phyloP scores from a whole-genome alignment of 495 filamentous ascomycete genomes.

The Neurospora tetrasperma region DNA sequence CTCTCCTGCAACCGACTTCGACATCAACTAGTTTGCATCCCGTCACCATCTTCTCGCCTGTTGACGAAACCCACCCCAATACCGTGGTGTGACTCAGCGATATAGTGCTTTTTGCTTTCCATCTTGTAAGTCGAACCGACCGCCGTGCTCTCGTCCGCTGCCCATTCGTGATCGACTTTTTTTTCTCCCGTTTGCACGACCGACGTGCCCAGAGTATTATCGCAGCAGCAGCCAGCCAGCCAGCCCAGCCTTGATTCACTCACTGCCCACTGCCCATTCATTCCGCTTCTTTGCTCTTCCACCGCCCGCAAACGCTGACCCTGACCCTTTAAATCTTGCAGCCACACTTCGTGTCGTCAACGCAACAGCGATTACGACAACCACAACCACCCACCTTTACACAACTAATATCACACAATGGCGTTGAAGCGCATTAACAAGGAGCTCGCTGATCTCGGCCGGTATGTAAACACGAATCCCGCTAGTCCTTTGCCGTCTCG shows the following conservation, averaged over 20 bases:
- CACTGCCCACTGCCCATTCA: constrained; percentile 10
- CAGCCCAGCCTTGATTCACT: not conserved
- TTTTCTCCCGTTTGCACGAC: not conserved
- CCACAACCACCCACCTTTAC: constrained; percentile 15
- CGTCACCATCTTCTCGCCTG: not conserved
- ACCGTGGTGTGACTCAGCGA: not conserved
- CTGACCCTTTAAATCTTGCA: constrained; percentile 17
- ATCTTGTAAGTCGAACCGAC: not conserved
- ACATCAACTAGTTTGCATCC: not conserved
- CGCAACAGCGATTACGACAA: constrained; percentile 1
- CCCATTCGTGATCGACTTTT: not conserved
- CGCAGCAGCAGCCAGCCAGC: not conserved
- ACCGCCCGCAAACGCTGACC: constrained; percentile 17
- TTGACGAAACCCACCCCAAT: not conserved
- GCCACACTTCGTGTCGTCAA: constrained; percentile 7
- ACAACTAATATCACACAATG: constrained; percentile 50
- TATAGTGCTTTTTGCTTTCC: not conserved
- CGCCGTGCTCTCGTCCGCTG: not conserved
- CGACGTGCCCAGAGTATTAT: not conserved
- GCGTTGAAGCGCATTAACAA: constrained; percentile 99
- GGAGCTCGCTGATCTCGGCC: constrained; percentile 97
- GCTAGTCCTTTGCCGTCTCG: constrained; percentile 6
- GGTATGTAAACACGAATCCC: constrained; percentile 50
- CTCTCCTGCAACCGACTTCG: not conserved
- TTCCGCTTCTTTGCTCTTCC: constrained; percentile 21